phyloP scores from a whole-genome alignment of 306 rosid species.

The Alnus glutinosa region DNA sequence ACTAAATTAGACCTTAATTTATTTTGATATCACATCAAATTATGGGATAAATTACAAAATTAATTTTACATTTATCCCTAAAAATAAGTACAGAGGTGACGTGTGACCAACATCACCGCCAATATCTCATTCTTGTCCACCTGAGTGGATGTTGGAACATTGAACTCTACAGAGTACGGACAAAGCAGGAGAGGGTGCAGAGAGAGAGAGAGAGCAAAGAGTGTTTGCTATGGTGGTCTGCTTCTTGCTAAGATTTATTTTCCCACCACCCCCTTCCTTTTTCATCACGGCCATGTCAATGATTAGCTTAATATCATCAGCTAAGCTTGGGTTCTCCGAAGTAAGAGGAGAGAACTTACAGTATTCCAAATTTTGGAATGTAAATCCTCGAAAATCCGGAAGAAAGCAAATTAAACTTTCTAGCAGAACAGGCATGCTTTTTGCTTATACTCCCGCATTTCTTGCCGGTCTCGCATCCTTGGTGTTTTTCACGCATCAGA shows the following conservation, averaged over 20 bases:
- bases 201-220: neutral
- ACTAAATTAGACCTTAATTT: too few relatives aligned
- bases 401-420: conserved; percentile 35
- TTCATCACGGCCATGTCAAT: conserved; percentile 51
- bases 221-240: conserved; percentile 22
- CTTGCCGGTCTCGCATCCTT: conserved; percentile 51
- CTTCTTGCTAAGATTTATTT: conserved; percentile 27
- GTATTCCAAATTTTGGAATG: conserved; percentile 66
- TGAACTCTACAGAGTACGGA: too few relatives aligned
- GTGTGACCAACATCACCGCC: too few relatives aligned
- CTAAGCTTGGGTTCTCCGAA: conserved; percentile 45
- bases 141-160: too few relatives aligned
- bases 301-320: conserved; percentile 26
- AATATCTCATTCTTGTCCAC: too few relatives aligned
- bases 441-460: conserved; percentile 63
- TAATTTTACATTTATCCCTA: too few relatives aligned
- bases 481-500: conserved; percentile 31
- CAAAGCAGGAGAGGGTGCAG: too few relatives aligned
- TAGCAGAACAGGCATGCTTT: conserved; percentile 58
- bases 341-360: conserved; percentile 55
- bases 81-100: too few relatives aligned
- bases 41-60: too few relatives aligned
- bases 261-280: conserved; percentile 55
- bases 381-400: neutral
- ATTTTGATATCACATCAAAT: too few relatives aligned